These are phyloP conservation scores for Amauroascus niger DNA, from an alignment of 2,329 filamentous ascomycete genomes.

Conservation along the genomic window DNA sequence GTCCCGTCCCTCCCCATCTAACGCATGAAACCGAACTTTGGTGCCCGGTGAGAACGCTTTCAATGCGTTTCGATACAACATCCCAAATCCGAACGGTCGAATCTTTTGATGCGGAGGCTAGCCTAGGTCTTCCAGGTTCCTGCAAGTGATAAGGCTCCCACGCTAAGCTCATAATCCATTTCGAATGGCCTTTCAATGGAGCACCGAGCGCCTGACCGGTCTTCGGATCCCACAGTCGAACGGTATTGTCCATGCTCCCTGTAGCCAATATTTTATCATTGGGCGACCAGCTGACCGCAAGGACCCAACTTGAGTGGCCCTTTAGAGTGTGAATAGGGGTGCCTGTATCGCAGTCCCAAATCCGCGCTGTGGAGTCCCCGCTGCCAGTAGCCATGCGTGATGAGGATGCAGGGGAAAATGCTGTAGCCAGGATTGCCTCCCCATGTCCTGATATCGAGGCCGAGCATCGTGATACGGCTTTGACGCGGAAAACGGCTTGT, in stretches of 20 bases:
- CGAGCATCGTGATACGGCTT: conserved; percentile 80
- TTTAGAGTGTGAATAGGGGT: conserved; percentile 61
- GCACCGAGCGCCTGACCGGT: conserved; percentile 65
- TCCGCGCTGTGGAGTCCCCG: conserved; percentile 79
- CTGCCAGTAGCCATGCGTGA: conserved; percentile 75
- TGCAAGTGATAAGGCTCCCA: conserved; percentile 94
- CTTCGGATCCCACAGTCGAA: conserved; percentile 80
- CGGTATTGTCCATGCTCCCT: conserved; percentile 83
- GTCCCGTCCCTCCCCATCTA: conserved; percentile 83
- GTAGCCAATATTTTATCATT: conserved; percentile 75
- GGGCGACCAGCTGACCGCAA: conserved; percentile 78
- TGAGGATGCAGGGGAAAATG: conserved; percentile 73
- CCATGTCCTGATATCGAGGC: conserved; percentile 84
- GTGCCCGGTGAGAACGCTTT: conserved; percentile 78
- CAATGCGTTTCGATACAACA: conserved; percentile 64
- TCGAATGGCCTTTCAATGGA: conserved; percentile 71
- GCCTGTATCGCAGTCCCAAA: conserved; percentile 93
- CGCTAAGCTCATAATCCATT: conserved; percentile 76
- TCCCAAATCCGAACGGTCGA: conserved; percentile 81
- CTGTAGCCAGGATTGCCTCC: conserved; percentile 74
- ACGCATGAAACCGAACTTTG: conserved; percentile 84
- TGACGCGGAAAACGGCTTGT: conserved; percentile 88
- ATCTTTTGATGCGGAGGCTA: conserved; percentile 86
- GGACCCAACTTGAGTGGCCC: conserved; percentile 81
- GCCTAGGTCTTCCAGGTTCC: conserved; percentile 58